Conservation (phyloP, 306 rosid species). For the Dryas octopetala region DNA sequence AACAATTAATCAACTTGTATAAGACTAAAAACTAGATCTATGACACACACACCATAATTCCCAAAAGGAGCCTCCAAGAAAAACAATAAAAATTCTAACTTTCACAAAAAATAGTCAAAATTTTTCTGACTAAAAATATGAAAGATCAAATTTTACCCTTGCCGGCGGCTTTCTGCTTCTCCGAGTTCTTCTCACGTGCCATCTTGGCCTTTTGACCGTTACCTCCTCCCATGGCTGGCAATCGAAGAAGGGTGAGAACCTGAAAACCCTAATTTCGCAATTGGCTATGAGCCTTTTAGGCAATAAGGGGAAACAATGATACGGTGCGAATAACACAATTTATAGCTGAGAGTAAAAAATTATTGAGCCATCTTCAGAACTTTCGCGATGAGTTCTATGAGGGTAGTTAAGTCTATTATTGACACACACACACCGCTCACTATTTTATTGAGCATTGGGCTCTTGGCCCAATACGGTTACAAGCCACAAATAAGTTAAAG, state of each 20-base stretch:
- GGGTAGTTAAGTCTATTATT: neutral
- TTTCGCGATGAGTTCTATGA: neutral
- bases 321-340: neutral
- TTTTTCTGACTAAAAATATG: neutral
- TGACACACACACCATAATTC: neutral
- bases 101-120: neutral
- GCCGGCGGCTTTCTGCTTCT: constrained; percentile 40
- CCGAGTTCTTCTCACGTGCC: constrained; percentile 57
- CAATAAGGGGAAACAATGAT: neutral
- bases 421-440: no score
- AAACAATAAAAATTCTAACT: neutral
- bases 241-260: constrained; percentile 34
- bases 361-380: neutral
- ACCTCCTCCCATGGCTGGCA: constrained; percentile 54
- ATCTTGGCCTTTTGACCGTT: constrained; percentile 54
- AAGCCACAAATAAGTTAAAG: neutral
- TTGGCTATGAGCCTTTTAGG: neutral
- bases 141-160: constrained; percentile 34
- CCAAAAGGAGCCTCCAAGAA: neutral
- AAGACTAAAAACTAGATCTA: constrained; percentile 23
- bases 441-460: neutral
- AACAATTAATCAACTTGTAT: neutral
- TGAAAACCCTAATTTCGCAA: constrained; percentile 51
- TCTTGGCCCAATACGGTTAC: neutral
- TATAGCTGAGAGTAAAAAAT: neutral